phyloP scores from a whole-genome alignment of 2,329 filamentous ascomycete species.

The Aureobasidium sp. region DNA sequence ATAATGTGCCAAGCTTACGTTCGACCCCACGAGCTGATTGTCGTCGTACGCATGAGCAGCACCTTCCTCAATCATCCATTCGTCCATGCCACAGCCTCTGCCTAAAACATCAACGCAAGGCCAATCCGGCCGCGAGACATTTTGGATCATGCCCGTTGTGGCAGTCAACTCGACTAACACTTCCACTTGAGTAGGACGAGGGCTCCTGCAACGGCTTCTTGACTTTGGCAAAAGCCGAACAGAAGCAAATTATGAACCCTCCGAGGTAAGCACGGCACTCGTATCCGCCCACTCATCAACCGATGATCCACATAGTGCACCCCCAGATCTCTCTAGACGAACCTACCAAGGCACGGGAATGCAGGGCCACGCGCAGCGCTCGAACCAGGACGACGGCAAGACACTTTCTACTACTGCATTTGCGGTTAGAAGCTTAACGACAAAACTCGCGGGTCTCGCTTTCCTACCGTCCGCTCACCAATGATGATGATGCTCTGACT shows the following conservation, averaged over 20 bases:
- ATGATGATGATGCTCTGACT: neutral
- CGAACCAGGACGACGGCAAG: neutral
- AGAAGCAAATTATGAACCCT: too few species aligned
- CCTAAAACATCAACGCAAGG: neutral
- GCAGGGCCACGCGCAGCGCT: neutral
- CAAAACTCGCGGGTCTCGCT: neutral
- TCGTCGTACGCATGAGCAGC: neutral
- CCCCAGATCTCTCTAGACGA: neutral
- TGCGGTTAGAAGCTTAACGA: neutral
- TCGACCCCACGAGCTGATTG: neutral
- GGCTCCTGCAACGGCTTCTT: neutral
- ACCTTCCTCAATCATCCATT: neutral
- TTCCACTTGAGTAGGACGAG: neutral
- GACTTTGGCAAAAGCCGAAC: too few species aligned
- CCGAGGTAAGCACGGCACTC: neutral
- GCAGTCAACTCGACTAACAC: neutral
- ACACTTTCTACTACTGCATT: neutral
- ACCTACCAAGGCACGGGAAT: neutral
- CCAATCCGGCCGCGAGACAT: neutral
- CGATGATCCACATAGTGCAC: neutral
- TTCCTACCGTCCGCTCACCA: neutral
- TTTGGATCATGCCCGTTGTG: neutral
- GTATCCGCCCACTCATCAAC: neutral
- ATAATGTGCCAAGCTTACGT: neutral
- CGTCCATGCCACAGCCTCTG: neutral